These are phyloP conservation scores for Pythium periplocum DNA, from an alignment of 352 stramenopile species.

Conservation along the genomic window DNA sequence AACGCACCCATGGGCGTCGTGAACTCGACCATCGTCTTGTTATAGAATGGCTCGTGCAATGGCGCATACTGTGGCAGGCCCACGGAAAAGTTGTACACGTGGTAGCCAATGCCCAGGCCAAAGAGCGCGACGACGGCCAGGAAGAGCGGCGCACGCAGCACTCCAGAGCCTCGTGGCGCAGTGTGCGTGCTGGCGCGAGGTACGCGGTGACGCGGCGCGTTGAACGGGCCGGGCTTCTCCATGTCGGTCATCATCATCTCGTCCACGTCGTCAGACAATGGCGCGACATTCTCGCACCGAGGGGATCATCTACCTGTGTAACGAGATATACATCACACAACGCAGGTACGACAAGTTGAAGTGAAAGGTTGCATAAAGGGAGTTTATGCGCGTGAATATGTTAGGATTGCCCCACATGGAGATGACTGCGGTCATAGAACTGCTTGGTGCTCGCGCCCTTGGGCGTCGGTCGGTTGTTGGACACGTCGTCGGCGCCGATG, in stretches of 20 bases:
- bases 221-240: slow-evolving; percentile 3
- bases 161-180: slow-evolving; percentile 6
- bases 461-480: slow-evolving; percentile 39
- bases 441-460: slow-evolving; percentile 78
- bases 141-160: slow-evolving; percentile 21
- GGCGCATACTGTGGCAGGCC: slow-evolving; percentile 21
- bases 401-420: slow-evolving; percentile 28
- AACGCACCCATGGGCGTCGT: slow-evolving; percentile 55
- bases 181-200: slow-evolving; percentile 11
- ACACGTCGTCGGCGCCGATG: slow-evolving; percentile 56
- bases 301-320: no score
- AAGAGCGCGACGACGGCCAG: slow-evolving; percentile 40
- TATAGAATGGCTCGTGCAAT: slow-evolving; percentile 59
- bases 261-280: slow-evolving; percentile 8
- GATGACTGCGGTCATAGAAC: slow-evolving; percentile 80
- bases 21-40: slow-evolving; percentile 81
- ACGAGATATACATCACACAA: no score
- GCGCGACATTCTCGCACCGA: no score
- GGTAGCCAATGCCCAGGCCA: slow-evolving; percentile 46
- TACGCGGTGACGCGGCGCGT: slow-evolving; percentile 15
- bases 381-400: background rate
- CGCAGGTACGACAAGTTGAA: no score
- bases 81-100: slow-evolving; percentile 63
- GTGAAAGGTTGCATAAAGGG: background rate
- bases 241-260: background rate